A percentile compares a stretch with the other conserved stretches of the same genome.
Evolutionary conservation across 345 rosid species (phyloP).

Genomic region (Theobroma cacao): DNA sequence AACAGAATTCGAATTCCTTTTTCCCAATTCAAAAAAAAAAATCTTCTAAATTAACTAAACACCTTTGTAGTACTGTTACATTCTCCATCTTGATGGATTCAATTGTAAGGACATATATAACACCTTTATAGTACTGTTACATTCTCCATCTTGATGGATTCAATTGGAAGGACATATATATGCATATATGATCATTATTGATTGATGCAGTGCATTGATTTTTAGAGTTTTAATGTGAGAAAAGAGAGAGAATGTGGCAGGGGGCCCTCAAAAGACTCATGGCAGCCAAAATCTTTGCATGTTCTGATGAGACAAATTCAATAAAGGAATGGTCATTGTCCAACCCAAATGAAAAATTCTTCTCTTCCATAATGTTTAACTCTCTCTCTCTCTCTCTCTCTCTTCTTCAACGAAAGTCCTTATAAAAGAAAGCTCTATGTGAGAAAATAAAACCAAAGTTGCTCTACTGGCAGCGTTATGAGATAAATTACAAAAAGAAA

Average conservation of each 20-base stretch:
- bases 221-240: neutral
- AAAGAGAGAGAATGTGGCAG: neutral
- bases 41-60: neutral
- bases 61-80: neutral
- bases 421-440: neutral
- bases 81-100: neutral
- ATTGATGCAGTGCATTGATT: neutral
- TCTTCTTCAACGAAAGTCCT: neutral
- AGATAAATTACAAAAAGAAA: neutral
- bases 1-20: too few species aligned
- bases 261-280: constrained; percentile 26
- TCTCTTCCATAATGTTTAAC: neutral
- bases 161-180: neutral
- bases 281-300: constrained; percentile 30
- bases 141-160: neutral
- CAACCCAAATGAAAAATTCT: constrained; percentile 18
- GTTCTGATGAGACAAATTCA: constrained; percentile 29
- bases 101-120: neutral
- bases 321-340: constrained; percentile 38
- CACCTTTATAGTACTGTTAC: neutral
- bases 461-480: neutral
- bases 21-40: too few species aligned
- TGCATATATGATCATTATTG: neutral
- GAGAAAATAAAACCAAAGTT: neutral
- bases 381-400: neutral